phyloP scores from a whole-genome alignment of 257 asterid genomes.

The Nicotiana paniculata region DNA sequence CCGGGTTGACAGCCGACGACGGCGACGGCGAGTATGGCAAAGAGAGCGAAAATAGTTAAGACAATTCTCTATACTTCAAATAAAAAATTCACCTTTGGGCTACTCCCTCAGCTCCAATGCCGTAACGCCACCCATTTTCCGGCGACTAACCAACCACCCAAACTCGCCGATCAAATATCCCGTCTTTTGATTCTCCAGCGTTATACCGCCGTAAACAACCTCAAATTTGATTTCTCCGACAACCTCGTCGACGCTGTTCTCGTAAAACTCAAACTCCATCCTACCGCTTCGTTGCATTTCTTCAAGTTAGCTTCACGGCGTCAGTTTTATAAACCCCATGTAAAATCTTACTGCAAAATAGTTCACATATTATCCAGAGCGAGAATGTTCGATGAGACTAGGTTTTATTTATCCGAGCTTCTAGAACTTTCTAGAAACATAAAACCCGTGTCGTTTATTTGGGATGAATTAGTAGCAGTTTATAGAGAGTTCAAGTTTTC shows the following conservation, averaged over 20 bases:
- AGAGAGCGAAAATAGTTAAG: background rate
- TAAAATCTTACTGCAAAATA: constrained; percentile 49
- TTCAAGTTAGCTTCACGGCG: constrained; percentile 57
- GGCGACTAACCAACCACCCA: background rate
- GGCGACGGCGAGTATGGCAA: background rate
- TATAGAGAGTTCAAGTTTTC: constrained; percentile 62
- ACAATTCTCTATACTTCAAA: background rate
- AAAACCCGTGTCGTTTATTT: constrained; percentile 28
- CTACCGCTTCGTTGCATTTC: constrained; percentile 61
- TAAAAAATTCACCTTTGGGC: constrained; percentile 1
- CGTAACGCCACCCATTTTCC: constrained; percentile 11
- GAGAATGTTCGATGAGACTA: constrained; percentile 58
- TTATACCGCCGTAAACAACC: constrained; percentile 40
- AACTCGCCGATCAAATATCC: constrained; percentile 41
- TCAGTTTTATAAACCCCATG: constrained; percentile 48
- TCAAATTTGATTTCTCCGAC: constrained; percentile 58
- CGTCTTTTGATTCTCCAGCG: constrained; percentile 72
- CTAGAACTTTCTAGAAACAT: constrained; percentile 36
- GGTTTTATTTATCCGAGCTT: constrained; percentile 37
- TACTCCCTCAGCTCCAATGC: background rate
- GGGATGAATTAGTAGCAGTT: constrained; percentile 43
- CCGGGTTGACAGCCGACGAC: too few relatives aligned
- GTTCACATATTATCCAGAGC: constrained; percentile 64
- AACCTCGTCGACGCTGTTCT: constrained; percentile 59
- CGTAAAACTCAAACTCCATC: constrained; percentile 48